Conservation (phyloP, 352 stramenopile genomes). For the Phytophthora fragariaefolia region DNA sequence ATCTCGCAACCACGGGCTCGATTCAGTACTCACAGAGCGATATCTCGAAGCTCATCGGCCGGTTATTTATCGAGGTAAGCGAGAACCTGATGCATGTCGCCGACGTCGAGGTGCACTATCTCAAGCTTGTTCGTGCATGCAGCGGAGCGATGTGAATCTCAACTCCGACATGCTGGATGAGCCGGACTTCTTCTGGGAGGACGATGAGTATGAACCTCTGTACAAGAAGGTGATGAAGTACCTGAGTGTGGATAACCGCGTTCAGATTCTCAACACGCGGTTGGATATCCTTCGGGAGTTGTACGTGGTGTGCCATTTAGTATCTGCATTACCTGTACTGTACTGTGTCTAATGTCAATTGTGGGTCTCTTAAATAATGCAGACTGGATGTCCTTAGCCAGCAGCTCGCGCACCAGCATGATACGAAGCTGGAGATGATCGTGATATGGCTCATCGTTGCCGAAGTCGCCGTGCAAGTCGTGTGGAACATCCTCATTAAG, state of each 20-base stretch:
- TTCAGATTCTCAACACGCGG: slow-evolving; percentile 94
- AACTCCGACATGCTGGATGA: slow-evolving; percentile 96
- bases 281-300: slow-evolving; percentile 94
- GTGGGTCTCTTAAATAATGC: slow-evolving; percentile 2
- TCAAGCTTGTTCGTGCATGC: slow-evolving; percentile 28
- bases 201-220: slow-evolving; percentile 92
- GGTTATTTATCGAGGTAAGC: slow-evolving; percentile 88
- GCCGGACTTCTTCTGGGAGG: slow-evolving; percentile 95
- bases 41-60: slow-evolving; percentile 92
- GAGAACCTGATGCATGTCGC: background rate
- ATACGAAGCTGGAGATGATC: slow-evolving; percentile 93
- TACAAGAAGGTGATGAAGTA: slow-evolving; percentile 94
- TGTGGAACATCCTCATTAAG: slow-evolving; percentile 92
- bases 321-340: background rate
- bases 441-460: slow-evolving; percentile 94
- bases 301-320: slow-evolving; percentile 59
- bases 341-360: too few species aligned
- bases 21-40: slow-evolving; percentile 92
- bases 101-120: background rate
- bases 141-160: slow-evolving; percentile 94
- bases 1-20: slow-evolving; percentile 86
- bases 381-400: slow-evolving; percentile 92
- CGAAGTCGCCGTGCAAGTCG: slow-evolving; percentile 89
- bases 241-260: slow-evolving; percentile 91
- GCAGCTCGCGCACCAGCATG: slow-evolving; percentile 91